Evolutionary conservation across 805 yeast species (phyloP).

Genomic region (Candida pseudoglaebosa): DNA sequence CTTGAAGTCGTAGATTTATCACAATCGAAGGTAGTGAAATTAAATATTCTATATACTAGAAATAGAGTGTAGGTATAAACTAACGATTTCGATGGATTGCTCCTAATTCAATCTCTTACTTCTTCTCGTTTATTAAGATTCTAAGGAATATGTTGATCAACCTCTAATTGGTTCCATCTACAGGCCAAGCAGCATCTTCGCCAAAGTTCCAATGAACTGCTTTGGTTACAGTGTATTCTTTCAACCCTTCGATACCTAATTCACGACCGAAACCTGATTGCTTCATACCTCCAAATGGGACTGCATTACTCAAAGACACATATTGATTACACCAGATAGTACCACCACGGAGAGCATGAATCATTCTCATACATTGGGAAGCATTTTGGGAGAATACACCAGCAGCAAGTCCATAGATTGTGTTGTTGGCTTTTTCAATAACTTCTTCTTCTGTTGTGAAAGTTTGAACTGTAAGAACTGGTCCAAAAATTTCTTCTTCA

Average conservation of each 20-base stretch:
- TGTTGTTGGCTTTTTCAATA: slow-evolving; percentile 37
- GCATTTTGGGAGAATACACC: slow-evolving; percentile 35
- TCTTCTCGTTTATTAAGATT: too few relatives aligned
- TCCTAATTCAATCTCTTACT: too few relatives aligned
- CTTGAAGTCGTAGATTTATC: too few relatives aligned
- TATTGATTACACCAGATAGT: slow-evolving; percentile 66
- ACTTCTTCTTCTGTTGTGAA: slow-evolving; percentile 43
- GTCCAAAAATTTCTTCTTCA: slow-evolving; percentile 48
- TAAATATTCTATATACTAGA: too few relatives aligned
- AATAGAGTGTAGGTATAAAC: too few relatives aligned
- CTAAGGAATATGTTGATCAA: too few relatives aligned
- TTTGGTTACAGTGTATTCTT: slow-evolving; percentile 3
- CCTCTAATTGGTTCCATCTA: not conserved
- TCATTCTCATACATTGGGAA: slow-evolving; percentile 10
- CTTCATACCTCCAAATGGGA: slow-evolving; percentile 38
- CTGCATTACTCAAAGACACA: slow-evolving; percentile 56
- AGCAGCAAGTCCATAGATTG: slow-evolving; percentile 45
- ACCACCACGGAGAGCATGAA: slow-evolving; percentile 49
- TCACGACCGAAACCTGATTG: slow-evolving; percentile 37
- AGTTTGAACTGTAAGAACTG: slow-evolving; percentile 41
- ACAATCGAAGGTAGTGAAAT: too few relatives aligned
- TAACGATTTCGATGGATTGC: too few relatives aligned
- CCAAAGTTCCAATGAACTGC: slow-evolving; percentile 1
- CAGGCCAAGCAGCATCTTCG: not conserved
- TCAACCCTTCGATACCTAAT: not conserved